Conservation (phyloP, 2,329 filamentous ascomycete genomes). For the Leptographium procerum region DNA sequence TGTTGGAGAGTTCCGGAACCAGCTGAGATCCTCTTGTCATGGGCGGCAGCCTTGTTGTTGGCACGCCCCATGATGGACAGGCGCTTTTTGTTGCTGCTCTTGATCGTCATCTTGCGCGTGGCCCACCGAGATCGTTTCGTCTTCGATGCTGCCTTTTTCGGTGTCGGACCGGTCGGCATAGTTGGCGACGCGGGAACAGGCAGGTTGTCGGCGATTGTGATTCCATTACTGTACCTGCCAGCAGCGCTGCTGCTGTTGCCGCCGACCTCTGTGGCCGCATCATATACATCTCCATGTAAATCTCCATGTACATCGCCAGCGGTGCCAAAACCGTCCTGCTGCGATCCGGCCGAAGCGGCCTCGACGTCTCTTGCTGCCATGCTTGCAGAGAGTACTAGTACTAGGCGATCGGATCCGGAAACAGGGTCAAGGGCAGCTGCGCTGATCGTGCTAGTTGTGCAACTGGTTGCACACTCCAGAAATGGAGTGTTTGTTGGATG, state of each 20-base stretch:
- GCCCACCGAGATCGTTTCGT: slow-evolving; percentile 88
- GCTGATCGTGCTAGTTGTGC: not conserved
- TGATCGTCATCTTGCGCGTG: slow-evolving; percentile 72
- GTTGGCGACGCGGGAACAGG: slow-evolving; percentile 17
- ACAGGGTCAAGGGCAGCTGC: not conserved
- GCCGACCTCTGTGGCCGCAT: not conserved
- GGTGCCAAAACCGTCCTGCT: not conserved
- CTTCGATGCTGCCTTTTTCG: slow-evolving; percentile 9
- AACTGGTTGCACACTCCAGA: not conserved
- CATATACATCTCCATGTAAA: not conserved
- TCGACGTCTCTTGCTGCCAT: not conserved
- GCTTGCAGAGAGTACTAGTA: not conserved
- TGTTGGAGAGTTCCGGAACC: slow-evolving; percentile 21
- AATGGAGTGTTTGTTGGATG: not conserved
- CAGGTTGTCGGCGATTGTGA: slow-evolving; percentile 14
- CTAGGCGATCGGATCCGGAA: not conserved
- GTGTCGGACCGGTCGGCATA: not conserved
- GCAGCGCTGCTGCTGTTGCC: not conserved
- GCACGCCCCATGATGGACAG: slow-evolving; percentile 69
- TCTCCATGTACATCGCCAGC: not conserved
- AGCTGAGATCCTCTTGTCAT: slow-evolving; percentile 53
- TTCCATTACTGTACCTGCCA: slow-evolving; percentile 5
- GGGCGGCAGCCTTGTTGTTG: slow-evolving; percentile 50
- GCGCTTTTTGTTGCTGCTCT: slow-evolving; percentile 68
- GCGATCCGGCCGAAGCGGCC: not conserved